phyloP scores from a whole-genome alignment of 345 rosid genomes.

The Brassica cretica region DNA sequence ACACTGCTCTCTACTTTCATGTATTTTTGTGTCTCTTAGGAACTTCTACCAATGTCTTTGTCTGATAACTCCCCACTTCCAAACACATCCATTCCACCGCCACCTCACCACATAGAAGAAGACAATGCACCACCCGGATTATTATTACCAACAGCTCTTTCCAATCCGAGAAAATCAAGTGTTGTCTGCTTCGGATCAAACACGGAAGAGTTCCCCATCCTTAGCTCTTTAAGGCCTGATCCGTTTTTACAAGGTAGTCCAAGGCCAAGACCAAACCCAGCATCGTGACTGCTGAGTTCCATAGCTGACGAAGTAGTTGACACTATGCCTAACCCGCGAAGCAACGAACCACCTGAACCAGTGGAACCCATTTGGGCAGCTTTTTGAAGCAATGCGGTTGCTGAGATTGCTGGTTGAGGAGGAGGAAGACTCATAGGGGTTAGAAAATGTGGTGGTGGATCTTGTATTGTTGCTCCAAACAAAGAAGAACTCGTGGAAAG shows the following conservation, averaged over 20 bases:
- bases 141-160: slow-evolving; percentile 71
- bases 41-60: slow-evolving; percentile 62
- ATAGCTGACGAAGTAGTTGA: too few species aligned
- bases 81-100: slow-evolving; percentile 58
- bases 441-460: too few species aligned
- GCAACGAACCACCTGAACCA: too few species aligned
- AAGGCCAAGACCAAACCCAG: slow-evolving; percentile 62
- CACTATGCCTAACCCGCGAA: too few species aligned
- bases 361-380: too few species aligned
- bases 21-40: slow-evolving; percentile 30
- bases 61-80: slow-evolving; percentile 61
- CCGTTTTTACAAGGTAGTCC: slow-evolving; percentile 60
- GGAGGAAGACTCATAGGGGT: too few species aligned
- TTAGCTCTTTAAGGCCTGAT: slow-evolving; percentile 80
- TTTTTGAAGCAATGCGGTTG: too few species aligned
- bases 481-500: too few species aligned
- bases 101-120: slow-evolving; percentile 63
- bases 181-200: slow-evolving; percentile 81
- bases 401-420: too few species aligned
- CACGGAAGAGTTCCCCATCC: slow-evolving; percentile 80
- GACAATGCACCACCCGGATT: slow-evolving; percentile 43
- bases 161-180: slow-evolving; percentile 89
- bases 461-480: too few species aligned
- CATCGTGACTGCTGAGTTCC: slow-evolving; percentile 30
- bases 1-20: slow-evolving; percentile 20